These are phyloP conservation scores for Eremochloa ophiuroides DNA, from an alignment of 176 grass and related monocot genomes.

Conservation along the genomic window DNA sequence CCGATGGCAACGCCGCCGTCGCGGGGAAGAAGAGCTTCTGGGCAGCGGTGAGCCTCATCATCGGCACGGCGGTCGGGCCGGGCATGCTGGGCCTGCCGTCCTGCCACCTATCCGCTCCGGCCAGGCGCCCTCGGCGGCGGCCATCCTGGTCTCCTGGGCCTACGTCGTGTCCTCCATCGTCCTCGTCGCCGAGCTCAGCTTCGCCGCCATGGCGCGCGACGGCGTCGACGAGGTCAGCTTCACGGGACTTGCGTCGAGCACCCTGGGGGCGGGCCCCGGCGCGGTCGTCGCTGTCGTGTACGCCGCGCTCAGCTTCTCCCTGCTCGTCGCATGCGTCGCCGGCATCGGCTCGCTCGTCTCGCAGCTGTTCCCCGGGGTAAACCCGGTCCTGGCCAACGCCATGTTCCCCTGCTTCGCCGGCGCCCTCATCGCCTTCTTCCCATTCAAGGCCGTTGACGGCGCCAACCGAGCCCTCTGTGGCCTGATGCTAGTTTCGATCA, in stretches of 20 bases:
- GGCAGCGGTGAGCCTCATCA: conserved; percentile 69
- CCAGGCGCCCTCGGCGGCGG: conserved; percentile 37
- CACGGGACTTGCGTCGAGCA: conserved; percentile 68
- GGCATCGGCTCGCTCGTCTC: conserved; percentile 62
- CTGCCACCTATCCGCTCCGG: conserved; percentile 78
- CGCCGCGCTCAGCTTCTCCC: conserved; percentile 70
- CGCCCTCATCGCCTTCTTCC: conserved; percentile 62
- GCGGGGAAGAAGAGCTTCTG: conserved; percentile 61
- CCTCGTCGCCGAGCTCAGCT: conserved; percentile 76
- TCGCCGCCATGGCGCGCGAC: conserved; percentile 52
- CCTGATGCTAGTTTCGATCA: conserved; percentile 69
- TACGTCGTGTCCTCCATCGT: conserved; percentile 79
- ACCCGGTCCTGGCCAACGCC: conserved; percentile 36
- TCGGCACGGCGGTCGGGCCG: conserved; percentile 74
- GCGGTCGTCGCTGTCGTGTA: conserved; percentile 54
- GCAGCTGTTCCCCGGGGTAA: conserved; percentile 45
- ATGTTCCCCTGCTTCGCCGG: conserved; percentile 61
- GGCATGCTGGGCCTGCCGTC: conserved; percentile 75
- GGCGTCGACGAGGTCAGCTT: conserved; percentile 70
- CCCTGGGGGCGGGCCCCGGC: conserved; percentile 45
- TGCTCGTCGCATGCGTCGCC: conserved; percentile 64
- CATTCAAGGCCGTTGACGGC: conserved; percentile 64
- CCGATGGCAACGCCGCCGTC: not conserved
- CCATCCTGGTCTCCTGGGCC: conserved; percentile 67
- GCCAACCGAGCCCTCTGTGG: conserved; percentile 61